phyloP scores from a whole-genome alignment of 306 rosid genomes.

The Medicago arabica region DNA sequence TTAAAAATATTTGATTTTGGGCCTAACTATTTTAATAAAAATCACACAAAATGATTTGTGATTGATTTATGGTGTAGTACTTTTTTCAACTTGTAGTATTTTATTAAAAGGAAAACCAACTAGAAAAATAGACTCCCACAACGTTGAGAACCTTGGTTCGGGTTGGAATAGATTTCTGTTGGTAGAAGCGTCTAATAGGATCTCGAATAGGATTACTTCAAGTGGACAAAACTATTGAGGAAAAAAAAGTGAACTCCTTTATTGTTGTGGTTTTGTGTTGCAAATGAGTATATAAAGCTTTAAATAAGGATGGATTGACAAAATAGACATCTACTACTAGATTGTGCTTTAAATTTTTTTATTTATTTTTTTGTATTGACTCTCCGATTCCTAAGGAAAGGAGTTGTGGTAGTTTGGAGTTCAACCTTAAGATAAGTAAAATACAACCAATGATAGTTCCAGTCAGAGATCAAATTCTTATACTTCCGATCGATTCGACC shows the following conservation, averaged over 20 bases:
- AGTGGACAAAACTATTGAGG: too few species aligned
- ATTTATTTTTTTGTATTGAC: background rate
- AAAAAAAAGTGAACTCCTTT: background rate
- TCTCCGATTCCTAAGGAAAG: background rate
- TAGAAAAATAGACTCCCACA: too few species aligned
- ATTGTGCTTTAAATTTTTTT: slow-evolving; percentile 15
- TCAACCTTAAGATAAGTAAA: background rate
- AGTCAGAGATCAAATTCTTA: background rate
- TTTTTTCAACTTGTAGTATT: too few species aligned
- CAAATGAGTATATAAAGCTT: slow-evolving; percentile 19
- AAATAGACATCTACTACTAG: slow-evolving; percentile 14
- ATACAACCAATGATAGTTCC: background rate
- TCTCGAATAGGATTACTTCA: too few species aligned
- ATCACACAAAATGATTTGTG: background rate
- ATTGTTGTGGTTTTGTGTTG: slow-evolving; percentile 11
- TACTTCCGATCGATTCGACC: background rate
- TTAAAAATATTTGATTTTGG: background rate
- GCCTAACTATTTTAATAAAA: background rate
- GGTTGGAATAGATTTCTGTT: too few species aligned
- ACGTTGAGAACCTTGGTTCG: too few species aligned
- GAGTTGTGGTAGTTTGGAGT: background rate
- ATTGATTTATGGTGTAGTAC: too few species aligned
- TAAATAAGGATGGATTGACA: slow-evolving; percentile 34
- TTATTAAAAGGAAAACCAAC: too few species aligned
- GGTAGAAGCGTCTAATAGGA: too few species aligned